phyloP scores from a whole-genome alignment of 106 monocot species.

The Gastrodia elata region DNA sequence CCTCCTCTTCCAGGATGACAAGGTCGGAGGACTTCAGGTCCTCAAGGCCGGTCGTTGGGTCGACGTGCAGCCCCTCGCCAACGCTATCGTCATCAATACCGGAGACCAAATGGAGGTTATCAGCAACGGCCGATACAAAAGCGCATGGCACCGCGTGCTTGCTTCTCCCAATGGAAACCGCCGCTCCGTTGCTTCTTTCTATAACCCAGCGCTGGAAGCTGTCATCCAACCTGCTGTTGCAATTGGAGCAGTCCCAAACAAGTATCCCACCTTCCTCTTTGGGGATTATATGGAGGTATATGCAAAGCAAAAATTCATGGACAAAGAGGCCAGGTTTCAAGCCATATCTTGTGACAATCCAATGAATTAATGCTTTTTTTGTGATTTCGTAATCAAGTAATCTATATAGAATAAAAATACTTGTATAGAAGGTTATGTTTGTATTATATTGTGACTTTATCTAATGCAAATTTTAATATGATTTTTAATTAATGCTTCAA shows the following conservation, averaged over 20 bases:
- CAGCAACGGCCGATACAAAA: constrained; percentile 67
- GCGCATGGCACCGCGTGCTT: constrained; percentile 56
- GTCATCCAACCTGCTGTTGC: constrained; percentile 34
- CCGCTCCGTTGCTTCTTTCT: constrained; percentile 64
- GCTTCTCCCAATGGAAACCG: constrained; percentile 37
- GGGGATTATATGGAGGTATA: constrained; percentile 39
- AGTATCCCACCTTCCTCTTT: constrained; percentile 29
- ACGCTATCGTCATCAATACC: constrained; percentile 73
- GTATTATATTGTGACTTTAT: no score
- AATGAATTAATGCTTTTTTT: no score
- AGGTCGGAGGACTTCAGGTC: constrained; percentile 55
- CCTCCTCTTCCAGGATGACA: constrained; percentile 78
- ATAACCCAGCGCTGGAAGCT: constrained; percentile 46
- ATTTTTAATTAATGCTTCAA: no score
- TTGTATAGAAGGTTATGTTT: no score
- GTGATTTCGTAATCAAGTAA: no score
- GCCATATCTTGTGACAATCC: no score
- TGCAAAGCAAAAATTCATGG: constrained; percentile 30
- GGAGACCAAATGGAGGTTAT: constrained; percentile 83
- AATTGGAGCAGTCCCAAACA: background rate
- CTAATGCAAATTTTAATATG: no score
- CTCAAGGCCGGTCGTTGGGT: constrained; percentile 58
- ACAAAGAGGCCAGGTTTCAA: constrained; percentile 38
- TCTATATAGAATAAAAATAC: no score
- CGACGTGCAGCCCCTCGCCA: constrained; percentile 54